phyloP scores from a whole-genome alignment of 2,329 filamentous ascomycete species.

The Cordyceps cateniannulata region DNA sequence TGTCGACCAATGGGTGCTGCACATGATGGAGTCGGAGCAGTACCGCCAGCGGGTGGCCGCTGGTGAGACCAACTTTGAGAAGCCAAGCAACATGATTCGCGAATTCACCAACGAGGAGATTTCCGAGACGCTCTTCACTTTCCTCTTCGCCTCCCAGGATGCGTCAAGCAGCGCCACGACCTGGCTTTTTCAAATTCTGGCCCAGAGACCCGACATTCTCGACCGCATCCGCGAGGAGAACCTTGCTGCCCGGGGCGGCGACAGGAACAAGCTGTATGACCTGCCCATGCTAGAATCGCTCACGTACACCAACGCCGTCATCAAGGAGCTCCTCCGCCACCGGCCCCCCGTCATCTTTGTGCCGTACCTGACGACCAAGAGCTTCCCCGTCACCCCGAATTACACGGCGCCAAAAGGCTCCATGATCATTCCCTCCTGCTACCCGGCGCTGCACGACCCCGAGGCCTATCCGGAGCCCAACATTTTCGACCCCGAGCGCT shows the following conservation, averaged over 20 bases:
- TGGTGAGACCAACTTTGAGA: conserved; percentile 39
- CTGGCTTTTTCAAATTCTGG: conserved; percentile 46
- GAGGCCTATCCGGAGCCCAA: conserved; percentile 40
- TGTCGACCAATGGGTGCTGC: conserved; percentile 69
- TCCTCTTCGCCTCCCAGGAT: conserved; percentile 48
- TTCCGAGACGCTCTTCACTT: conserved; percentile 44
- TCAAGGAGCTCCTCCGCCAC: conserved; percentile 47
- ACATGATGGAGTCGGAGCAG: conserved; percentile 64
- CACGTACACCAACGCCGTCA: conserved; percentile 44
- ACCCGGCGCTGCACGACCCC: conserved; percentile 44
- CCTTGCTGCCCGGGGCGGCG: conserved; percentile 34
- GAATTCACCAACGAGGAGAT: conserved; percentile 45
- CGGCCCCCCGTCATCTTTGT: conserved; percentile 49
- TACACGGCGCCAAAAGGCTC: conserved; percentile 45
- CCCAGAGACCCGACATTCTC: conserved; percentile 43
- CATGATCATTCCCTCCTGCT: conserved; percentile 45
- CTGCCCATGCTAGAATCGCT: conserved; percentile 42
- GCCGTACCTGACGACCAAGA: conserved; percentile 41
- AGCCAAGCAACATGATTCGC: conserved; percentile 40
- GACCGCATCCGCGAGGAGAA: conserved; percentile 41
- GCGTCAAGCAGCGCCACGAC: conserved; percentile 47
- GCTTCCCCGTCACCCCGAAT: conserved; percentile 38
- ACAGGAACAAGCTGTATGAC: conserved; percentile 33
- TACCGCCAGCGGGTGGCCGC: conserved; percentile 60
- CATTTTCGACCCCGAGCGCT: conserved; percentile 43